Evolutionary conservation across 129 eudicot species (phyloP), one percentile per base, ranked within the genome.

Genomic region (Flaveria robusta): DNA sequence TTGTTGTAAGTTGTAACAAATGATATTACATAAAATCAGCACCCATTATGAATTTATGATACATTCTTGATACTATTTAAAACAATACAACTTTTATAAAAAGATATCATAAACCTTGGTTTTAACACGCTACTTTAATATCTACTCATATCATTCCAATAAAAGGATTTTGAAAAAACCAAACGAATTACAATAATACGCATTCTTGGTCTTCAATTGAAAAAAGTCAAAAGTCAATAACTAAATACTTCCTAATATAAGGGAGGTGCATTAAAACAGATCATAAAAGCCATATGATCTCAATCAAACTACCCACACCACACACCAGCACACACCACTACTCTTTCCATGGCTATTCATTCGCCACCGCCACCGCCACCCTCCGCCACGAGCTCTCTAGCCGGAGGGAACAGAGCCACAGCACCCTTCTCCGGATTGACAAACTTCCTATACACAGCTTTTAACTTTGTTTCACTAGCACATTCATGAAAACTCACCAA

Each of bases 351-450:
- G 14, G 1, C 2, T 37, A 58, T 43, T 49, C 79, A 34, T 34
- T 34, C 39, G 12, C 65, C 51, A 11, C 77, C 39, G 12, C 65
- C 51, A 11, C 77, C 68, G 10, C 51, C 63, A 41, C 14, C 43
- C 41, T 49, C 81, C 27, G 66, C 84, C 81, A 72, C 34, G 18
- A 88, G 82, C 59, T n/a, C 29, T 22, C 70, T 58, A 6, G 85
- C 85, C 6, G 85, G 86, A 5, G 93, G 93, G 11, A 78, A 75
- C 47, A 88, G 87, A 42, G 90, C 88, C 2, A 83, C 84, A 7
- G 86, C 81, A 20, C 85, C 83, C n/a, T 68, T 78, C 20, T 83
- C 84, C 19, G 89, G 84, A 68, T 67, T 68, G 47, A 85, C 74
- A 62, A 75, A 88, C 79, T 88, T 88, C 29, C 79, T 66, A 18